These are phyloP conservation scores for Thozetella sp. DNA, from an alignment of 495 filamentous ascomycete species.

Conservation along the genomic window DNA sequence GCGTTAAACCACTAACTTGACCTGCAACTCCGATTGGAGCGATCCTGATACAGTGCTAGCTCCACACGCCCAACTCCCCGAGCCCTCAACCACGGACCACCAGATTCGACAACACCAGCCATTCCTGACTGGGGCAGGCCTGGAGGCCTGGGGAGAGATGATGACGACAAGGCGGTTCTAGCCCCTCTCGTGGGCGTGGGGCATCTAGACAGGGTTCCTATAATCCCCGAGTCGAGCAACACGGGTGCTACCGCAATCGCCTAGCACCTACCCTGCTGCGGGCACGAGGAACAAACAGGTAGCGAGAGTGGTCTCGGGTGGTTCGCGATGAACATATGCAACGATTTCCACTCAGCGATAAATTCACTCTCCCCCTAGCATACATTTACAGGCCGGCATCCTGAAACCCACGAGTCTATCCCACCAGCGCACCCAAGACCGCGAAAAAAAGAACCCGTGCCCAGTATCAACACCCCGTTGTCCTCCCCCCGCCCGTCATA, in stretches of 20 bases:
- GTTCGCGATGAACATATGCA: no score
- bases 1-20: not conserved
- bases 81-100: not conserved
- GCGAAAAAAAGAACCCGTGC: conserved; percentile 15
- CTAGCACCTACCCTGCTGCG: not conserved
- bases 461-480: conserved; percentile 10
- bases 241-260: no score
- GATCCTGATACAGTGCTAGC: not conserved
- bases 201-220: no score
- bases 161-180: not conserved
- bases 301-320: no score
- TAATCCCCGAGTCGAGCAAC: no score
- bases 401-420: conserved; percentile 15
- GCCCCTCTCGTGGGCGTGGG: no score
- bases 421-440: conserved; percentile 3
- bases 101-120: not conserved
- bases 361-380: not conserved
- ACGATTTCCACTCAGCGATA: no score
- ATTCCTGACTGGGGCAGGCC: not conserved
- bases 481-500: conserved; percentile 9
- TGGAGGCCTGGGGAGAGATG: not conserved
- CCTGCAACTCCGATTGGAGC: not conserved
- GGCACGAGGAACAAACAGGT: no score
- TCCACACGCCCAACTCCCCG: not conserved
- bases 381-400: conserved; percentile 5